Evolutionary conservation across 2,329 filamentous ascomycete genomes (phyloP), one percentile per base, ranked within the genome.

Genomic region (Diplodia sapinea): DNA sequence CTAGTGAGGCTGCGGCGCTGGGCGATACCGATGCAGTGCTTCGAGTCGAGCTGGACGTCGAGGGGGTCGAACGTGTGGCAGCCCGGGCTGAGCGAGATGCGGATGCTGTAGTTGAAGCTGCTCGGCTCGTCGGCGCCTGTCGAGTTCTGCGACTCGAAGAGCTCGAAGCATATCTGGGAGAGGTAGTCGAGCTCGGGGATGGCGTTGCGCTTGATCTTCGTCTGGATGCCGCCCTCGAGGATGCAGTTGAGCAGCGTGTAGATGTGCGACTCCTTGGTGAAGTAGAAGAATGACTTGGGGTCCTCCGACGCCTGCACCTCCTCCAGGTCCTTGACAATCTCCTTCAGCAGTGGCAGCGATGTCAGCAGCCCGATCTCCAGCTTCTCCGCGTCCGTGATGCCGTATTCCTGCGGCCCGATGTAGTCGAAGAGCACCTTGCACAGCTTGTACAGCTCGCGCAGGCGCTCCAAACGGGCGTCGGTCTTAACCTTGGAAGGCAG

Each of bases 201-300:
- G 50, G 92, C 93, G 74, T 93, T 94, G 47, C 96, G 91, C 73
- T 93, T 91, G 75, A 99, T 98, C 82, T 99, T 99, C 29, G 94
- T 97, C 76, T 96, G 91, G 71, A 99, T 92, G 36, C 95, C 96
- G 69, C 96, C 95, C 78, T 99, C 95, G 31, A 99, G 87, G 72
- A 99, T 98, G 78, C 94, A 98, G 79, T 99, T 99, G 68, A 99
- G 87, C 5, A 99, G 86, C 5, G 95, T 99, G 82, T 99, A 99
- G 70, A 99, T 97, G 78, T 99, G 95, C 0, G 93, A 97, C 80
- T 99, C 95, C 79, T 99, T 99, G 70, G 95, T 99, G 79, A 99
- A 99, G 82, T 99, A 99, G 80, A 98, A 92, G 83, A 98, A 98
- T 1, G 91, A 94, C 77, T 97, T 97, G 54, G 94, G 93, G 72